These are phyloP conservation scores for Fusarium albosuccineum DNA, from an alignment of 2,329 filamentous ascomycete genomes.

Conservation along the genomic window DNA sequence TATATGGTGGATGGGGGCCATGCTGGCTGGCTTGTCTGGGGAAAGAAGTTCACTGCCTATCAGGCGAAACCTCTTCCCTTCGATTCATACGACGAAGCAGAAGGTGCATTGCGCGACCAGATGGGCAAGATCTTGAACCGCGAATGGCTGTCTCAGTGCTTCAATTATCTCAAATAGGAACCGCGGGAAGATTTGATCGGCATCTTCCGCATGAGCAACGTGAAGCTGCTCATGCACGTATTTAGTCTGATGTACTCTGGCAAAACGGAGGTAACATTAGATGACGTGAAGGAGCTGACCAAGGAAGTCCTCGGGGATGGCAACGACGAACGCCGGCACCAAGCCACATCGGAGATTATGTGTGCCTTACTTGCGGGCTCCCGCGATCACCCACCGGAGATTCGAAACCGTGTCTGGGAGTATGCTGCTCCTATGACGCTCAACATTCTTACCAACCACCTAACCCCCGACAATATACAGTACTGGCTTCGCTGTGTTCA, in stretches of 20 bases:
- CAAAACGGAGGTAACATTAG: constrained; percentile 81
- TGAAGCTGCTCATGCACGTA: constrained; percentile 87
- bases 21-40: constrained; percentile 97
- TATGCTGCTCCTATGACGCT: constrained; percentile 92
- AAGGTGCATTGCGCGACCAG: constrained; percentile 78
- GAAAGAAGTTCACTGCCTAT: constrained; percentile 85
- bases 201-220: constrained; percentile 89
- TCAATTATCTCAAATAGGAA: constrained; percentile 96
- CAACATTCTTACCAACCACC: constrained; percentile 86
- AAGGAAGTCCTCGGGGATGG: constrained; percentile 88
- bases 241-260: constrained; percentile 91
- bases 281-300: constrained; percentile 88
- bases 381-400: constrained; percentile 79
- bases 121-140: constrained; percentile 85
- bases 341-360: constrained; percentile 93
- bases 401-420: constrained; percentile 83
- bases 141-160: constrained; percentile 89
- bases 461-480: constrained; percentile 92
- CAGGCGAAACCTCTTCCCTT: constrained; percentile 77
- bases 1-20: constrained; percentile 94
- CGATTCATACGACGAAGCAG: constrained; percentile 82
- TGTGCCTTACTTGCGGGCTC: constrained; percentile 88
- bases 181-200: constrained; percentile 85
- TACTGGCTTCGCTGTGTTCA: constrained; percentile 98
- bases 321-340: constrained; percentile 96